phyloP scores from a whole-genome alignment of 2,329 filamentous ascomycete genomes.

The Geoglossum cookeanum region DNA sequence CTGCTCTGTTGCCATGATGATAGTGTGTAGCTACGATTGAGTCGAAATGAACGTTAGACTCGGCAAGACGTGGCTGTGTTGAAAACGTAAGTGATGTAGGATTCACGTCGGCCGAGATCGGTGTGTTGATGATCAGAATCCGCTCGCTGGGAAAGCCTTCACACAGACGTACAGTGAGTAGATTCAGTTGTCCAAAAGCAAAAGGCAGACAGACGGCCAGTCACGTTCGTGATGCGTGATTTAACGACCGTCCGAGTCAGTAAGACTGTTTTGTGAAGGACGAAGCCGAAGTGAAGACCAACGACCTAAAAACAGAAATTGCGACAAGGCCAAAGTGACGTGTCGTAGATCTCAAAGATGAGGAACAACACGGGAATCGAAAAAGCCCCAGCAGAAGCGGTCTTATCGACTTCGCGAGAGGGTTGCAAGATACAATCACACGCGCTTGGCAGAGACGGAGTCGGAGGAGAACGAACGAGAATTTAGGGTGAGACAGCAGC shows the following conservation, averaged over 20 bases:
- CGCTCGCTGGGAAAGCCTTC: background rate
- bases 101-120: background rate
- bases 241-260: background rate
- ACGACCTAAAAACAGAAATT: background rate
- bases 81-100: background rate
- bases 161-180: background rate
- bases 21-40: background rate
- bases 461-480: background rate
- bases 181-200: background rate
- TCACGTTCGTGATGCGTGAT: background rate
- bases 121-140: background rate
- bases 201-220: background rate
- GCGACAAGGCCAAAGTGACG: background rate
- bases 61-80: background rate
- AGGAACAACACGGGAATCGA: background rate
- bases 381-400: background rate
- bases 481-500: background rate
- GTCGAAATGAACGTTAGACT: background rate
- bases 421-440: background rate
- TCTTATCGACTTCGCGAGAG: background rate
- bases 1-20: slow-evolving; percentile 22
- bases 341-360: background rate
- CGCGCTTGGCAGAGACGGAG: background rate
- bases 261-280: background rate
- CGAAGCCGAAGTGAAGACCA: background rate